Base-by-base conservation (phyloP, 129 eudicot genomes). In the Chrysanthemum seticuspe region DNA sequence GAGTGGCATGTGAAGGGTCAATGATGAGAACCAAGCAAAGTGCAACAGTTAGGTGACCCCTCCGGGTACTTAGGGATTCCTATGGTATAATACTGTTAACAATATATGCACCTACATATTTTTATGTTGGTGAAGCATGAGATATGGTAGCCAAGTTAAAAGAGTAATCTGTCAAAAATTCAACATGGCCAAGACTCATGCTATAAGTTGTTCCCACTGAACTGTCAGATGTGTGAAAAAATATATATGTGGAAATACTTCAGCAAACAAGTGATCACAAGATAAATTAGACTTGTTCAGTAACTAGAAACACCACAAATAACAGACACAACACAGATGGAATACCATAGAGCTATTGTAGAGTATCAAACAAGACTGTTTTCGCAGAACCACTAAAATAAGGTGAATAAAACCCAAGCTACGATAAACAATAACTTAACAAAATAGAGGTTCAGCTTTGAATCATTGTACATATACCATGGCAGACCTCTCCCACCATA, bases 341-440 rank as follows among this genome's bases (percentile, higher is more conserved):
- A 73, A 47, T 2, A 45, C 11, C 23, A 69, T 9, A 61, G 62
- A 61, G 51, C 34, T 27, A 50, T 48, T 49, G 10, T n/a, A 48
- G 16, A 51, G 40, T 18, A 74, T 21, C 4, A 63, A 63, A 11
- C 10, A 53, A 9, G 63, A 18, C 53, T 27, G 19, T 15, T 15
- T 36, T 13, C 4, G 1, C 58, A 47, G 27, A 36, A 36, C 57
- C 57, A 29, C 23, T 25, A 15, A 48, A n/a, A 19, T 60, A 15
- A 65, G 6, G 4, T 65, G 23, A 13, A 44, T 64, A 34, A 45
- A 21, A 54, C 25, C 63, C 53, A 34, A 55, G 48, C 58, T 65
- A 65, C 64, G 53, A 53, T 40, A 29, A 72, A 23, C 59, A 21
- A 59, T 47, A 14, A 54, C 73, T 65, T 53, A 75, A 55, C 61